Conservation (phyloP, 495 filamentous ascomycete genomes). For the Talaromyces wortmannii region DNA sequence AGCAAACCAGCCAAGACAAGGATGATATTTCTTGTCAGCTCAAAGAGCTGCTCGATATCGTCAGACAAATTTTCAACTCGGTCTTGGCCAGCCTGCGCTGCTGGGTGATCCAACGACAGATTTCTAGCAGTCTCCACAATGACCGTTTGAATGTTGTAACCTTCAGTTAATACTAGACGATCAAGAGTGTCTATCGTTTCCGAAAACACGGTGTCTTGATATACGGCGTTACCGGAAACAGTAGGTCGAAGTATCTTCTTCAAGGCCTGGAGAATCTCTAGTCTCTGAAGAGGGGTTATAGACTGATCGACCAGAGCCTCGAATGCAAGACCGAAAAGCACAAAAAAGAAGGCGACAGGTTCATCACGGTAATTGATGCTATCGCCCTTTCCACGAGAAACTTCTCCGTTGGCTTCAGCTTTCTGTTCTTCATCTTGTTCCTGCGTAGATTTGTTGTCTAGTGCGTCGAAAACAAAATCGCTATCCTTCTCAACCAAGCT, state of each 20-base stretch:
- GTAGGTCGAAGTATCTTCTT: constrained; percentile 92
- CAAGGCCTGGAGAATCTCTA: constrained; percentile 84
- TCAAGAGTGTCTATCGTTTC: constrained; percentile 96
- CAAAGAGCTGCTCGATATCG: constrained; percentile 97
- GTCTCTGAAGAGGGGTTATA: constrained; percentile 68
- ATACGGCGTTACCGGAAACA: constrained; percentile 95
- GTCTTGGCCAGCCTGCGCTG: constrained; percentile 63
- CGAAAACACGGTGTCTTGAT: constrained; percentile 90
- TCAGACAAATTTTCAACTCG: constrained; percentile 76
- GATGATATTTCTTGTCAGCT: constrained; percentile 91
- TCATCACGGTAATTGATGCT: constrained; percentile 98
- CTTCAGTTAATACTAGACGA: constrained; percentile 86
- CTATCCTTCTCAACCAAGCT: constrained; percentile 96
- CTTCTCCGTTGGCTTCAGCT: constrained; percentile 26
- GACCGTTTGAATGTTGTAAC: constrained; percentile 78
- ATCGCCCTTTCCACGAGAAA: constrained; percentile 47
- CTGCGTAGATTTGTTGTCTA: constrained; percentile 65
- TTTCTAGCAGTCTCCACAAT: constrained; percentile 91
- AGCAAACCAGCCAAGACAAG: constrained; percentile 81
- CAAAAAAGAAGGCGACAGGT: constrained; percentile 98
- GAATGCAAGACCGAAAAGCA: constrained; percentile 92
- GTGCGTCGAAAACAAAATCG: constrained; percentile 91
- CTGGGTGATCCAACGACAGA: constrained; percentile 83
- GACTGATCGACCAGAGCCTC: constrained; percentile 84
- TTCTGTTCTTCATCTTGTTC: constrained; percentile 8